These are phyloP conservation scores for Musa acuminata DNA, from an alignment of 176 grass and related monocot species.

Conservation along the genomic window DNA sequence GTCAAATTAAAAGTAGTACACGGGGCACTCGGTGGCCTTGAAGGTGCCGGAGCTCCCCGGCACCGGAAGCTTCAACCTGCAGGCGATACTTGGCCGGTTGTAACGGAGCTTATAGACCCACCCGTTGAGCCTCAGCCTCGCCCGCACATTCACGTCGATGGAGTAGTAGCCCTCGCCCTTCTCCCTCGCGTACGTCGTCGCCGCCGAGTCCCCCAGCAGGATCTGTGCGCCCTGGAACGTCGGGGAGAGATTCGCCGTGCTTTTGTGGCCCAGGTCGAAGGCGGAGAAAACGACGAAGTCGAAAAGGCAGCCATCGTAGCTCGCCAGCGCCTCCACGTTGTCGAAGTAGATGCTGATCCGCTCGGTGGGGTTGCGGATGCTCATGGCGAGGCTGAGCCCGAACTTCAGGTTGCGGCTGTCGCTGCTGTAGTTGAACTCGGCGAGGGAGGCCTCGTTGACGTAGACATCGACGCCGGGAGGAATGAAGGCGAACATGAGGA, in stretches of 20 bases:
- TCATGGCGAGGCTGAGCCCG: constrained; percentile 2
- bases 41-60: neutral
- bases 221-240: neutral
- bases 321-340: neutral
- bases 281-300: neutral
- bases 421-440: neutral
- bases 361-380: constrained; percentile 7
- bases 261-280: constrained; percentile 8
- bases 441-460: neutral
- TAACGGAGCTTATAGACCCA: neutral
- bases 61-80: neutral
- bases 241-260: neutral
- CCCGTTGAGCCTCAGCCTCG: neutral
- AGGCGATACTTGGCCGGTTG: neutral
- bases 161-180: neutral
- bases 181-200: neutral
- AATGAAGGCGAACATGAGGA: neutral
- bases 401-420: neutral
- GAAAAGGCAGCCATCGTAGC: neutral
- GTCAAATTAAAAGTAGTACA: neutral
- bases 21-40: neutral
- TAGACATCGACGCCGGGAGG: neutral
- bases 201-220: neutral
- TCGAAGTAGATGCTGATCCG: constrained; percentile 9
- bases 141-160: neutral